phyloP scores from a whole-genome alignment of 2,329 filamentous ascomycete species.

The Juglanconis sp. region DNA sequence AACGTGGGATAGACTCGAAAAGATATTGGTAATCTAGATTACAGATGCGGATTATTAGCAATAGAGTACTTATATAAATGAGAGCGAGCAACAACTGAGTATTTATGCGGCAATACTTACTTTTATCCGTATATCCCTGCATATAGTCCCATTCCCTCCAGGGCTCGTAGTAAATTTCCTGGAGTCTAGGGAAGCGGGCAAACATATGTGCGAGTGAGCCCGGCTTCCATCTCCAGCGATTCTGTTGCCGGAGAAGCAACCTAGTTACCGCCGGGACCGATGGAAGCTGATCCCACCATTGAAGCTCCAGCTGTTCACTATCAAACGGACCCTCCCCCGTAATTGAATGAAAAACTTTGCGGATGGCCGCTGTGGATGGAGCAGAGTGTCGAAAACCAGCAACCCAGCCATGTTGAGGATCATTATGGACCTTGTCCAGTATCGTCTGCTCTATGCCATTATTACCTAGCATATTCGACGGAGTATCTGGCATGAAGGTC shows the following conservation, averaged over 20 bases:
- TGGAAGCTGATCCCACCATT: conserved; percentile 27
- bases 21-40: conserved; percentile 20
- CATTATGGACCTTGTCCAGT: conserved; percentile 9
- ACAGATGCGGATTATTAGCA: conserved; percentile 16
- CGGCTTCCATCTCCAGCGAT: conserved; percentile 29
- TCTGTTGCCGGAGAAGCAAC: conserved; percentile 31
- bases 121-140: conserved; percentile 17
- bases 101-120: conserved; percentile 20
- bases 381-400: conserved; percentile 18
- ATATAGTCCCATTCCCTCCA: conserved; percentile 27
- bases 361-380: conserved; percentile 17
- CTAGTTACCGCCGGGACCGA: conserved; percentile 26
- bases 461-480: background rate
- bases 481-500: conserved; percentile 25
- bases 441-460: conserved; percentile 12
- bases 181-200: conserved; percentile 27
- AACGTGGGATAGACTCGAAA: conserved; percentile 20
- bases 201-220: conserved; percentile 27
- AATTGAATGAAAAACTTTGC: conserved; percentile 22
- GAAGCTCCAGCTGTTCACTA: conserved; percentile 19
- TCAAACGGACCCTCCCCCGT: conserved; percentile 24
- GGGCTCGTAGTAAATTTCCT: conserved; percentile 31
- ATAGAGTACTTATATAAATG: background rate
- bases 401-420: conserved; percentile 24
- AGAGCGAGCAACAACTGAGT: conserved; percentile 20